A percentile compares a stretch with the other conserved stretches of the same genome.
Evolutionary conservation across 2,329 filamentous ascomycete species (phyloP).

Genomic region (Berkeleyomyces rouxiae): DNA sequence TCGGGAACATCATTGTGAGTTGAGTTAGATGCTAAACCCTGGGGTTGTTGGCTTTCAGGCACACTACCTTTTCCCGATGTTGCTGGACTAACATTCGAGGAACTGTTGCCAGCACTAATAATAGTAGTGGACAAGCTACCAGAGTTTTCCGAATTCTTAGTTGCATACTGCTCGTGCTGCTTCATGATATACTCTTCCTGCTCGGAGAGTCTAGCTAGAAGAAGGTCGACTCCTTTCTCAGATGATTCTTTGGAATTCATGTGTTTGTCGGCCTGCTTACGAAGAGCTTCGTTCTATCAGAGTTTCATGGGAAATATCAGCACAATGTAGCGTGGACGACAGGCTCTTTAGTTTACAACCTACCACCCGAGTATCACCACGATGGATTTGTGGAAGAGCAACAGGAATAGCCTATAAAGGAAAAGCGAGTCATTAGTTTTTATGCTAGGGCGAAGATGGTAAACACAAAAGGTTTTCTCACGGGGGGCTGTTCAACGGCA

Average conservation of each 20-base stretch:
- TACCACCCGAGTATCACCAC: not conserved
- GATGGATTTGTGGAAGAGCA: not conserved
- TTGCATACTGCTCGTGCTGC: conserved; percentile 38
- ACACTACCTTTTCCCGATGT: not conserved
- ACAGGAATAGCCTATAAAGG: not conserved
- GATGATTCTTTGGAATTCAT: not conserved
- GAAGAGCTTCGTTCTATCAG: not conserved
- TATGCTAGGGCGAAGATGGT: not conserved
- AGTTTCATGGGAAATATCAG: not conserved
- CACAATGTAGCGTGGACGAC: not conserved
- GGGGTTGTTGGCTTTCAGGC: not conserved
- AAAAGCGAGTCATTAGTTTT: not conserved
- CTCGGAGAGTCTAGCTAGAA: conserved; percentile 57
- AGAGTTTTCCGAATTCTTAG: conserved; percentile 21
- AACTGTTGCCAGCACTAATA: not conserved
- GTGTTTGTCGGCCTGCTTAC: conserved; percentile 1
- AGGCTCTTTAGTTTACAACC: not conserved
- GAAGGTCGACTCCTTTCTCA: conserved; percentile 6
- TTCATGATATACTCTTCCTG: conserved; percentile 38
- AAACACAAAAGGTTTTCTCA: not conserved
- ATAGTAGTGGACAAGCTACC: not conserved
- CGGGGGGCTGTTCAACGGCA: not conserved
- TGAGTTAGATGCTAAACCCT: not conserved
- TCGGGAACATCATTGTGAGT: conserved; percentile 24
- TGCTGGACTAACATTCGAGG: not conserved